Evolutionary conservation across 192 early-diverging fungal species (phyloP).

Genomic region (Gryganskiella cystojenkinii): DNA sequence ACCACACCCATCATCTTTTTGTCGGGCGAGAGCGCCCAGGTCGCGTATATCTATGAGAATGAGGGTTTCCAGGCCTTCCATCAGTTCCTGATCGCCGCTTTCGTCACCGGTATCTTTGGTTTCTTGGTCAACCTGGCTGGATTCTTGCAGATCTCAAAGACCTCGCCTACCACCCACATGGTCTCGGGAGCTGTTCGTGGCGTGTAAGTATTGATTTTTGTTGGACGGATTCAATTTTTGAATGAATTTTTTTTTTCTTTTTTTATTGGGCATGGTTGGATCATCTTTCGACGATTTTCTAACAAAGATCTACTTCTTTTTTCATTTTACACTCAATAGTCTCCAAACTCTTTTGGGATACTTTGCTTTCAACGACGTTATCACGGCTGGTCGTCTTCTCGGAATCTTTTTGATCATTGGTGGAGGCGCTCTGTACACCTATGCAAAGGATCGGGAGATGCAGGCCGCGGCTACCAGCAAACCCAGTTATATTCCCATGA

Average conservation of each 20-base stretch:
- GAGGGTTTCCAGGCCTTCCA: constrained; percentile 11
- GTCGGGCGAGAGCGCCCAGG: constrained; percentile 48
- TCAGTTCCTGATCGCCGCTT: constrained; percentile 41
- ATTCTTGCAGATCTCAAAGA: constrained; percentile 72
- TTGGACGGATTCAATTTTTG: neutral
- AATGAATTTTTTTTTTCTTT: constrained; percentile 1
- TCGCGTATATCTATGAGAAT: constrained; percentile 6
- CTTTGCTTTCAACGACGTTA: constrained; percentile 47
- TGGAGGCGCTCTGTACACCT: constrained; percentile 52
- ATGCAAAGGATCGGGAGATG: constrained; percentile 50
- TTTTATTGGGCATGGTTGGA: neutral
- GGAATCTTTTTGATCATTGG: constrained; percentile 51
- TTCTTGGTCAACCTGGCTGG: constrained; percentile 72
- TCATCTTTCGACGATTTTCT: neutral
- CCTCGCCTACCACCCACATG: constrained; percentile 69
- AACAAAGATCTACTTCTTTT: neutral
- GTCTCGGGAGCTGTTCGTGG: constrained; percentile 68
- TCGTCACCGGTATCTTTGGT: constrained; percentile 64
- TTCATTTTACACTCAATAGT: constrained; percentile 14
- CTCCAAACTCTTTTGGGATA: constrained; percentile 52
- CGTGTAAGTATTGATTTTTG: constrained; percentile 57
- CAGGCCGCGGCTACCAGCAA: constrained; percentile 9
- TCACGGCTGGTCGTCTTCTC: constrained; percentile 47
- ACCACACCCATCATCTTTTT: constrained; percentile 62
- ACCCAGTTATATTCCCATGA: constrained; percentile 39